Evolutionary conservation across 805 yeast genomes (phyloP).

Genomic region (Maudiozyma barnettii): DNA sequence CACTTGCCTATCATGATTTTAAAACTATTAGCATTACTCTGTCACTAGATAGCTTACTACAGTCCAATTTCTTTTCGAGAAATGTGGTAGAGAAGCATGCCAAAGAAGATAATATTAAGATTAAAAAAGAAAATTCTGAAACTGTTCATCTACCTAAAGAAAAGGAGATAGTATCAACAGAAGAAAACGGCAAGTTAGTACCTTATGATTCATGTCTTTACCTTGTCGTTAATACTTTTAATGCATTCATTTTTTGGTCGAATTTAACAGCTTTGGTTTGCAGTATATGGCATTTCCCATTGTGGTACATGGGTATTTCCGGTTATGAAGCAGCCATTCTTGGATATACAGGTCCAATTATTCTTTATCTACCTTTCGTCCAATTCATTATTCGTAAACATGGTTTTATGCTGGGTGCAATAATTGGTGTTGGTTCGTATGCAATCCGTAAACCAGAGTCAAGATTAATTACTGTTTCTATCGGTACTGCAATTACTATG

Average conservation of each 20-base stretch:
- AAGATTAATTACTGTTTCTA: slow-evolving; percentile 54
- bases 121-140: not conserved
- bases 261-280: slow-evolving; percentile 70
- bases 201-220: slow-evolving; percentile 25
- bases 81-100: not conserved
- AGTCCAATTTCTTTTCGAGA: not conserved
- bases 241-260: slow-evolving; percentile 80
- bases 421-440: slow-evolving; percentile 71
- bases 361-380: slow-evolving; percentile 39
- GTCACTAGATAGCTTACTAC: slow-evolving; percentile 6
- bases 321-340: slow-evolving; percentile 78
- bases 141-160: not conserved
- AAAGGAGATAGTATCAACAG: not conserved
- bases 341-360: slow-evolving; percentile 47
- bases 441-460: slow-evolving; percentile 56
- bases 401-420: slow-evolving; percentile 37
- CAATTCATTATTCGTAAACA: slow-evolving; percentile 21
- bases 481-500: slow-evolving; percentile 56
- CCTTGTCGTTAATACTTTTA: slow-evolving; percentile 35
- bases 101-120: not conserved
- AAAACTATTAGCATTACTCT: slow-evolving; percentile 41
- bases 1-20: slow-evolving; percentile 69
- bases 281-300: slow-evolving; percentile 93
- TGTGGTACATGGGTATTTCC: slow-evolving; percentile 96
- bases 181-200: not conserved